phyloP scores from a whole-genome alignment of 2,329 filamentous ascomycete genomes.

The Fusarium poae region DNA sequence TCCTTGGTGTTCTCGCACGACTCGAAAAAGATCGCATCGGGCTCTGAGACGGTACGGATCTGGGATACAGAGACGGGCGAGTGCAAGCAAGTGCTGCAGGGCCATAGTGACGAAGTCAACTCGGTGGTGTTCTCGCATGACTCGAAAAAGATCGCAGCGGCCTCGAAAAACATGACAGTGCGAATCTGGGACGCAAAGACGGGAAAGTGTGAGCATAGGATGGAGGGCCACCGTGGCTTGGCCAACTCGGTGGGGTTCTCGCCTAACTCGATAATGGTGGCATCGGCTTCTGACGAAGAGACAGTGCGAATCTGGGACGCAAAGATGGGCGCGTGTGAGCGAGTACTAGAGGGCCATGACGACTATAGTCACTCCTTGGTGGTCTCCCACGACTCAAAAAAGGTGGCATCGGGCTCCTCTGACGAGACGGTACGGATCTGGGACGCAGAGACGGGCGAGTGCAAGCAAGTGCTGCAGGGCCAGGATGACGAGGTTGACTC shows the following conservation, averaged over 20 bases:
- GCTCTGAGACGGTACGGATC: not conserved
- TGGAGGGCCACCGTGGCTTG: no score
- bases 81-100: not conserved
- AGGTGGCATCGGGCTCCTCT: not conserved
- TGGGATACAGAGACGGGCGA: rapidly evolving
- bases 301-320: slow-evolving; percentile 8
- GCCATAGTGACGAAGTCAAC: rapidly evolving
- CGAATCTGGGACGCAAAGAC: no score
- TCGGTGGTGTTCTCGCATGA: no score
- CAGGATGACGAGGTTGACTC: no score
- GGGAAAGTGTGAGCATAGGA: no score
- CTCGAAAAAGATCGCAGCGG: not conserved
- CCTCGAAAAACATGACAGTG: not conserved
- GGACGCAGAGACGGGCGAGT: not conserved
- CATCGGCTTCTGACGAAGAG: no score
- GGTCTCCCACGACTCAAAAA: not conserved
- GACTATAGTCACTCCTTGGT: rapidly evolving
- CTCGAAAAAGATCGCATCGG: not conserved
- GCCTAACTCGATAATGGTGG: no score
- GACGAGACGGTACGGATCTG: slow-evolving; percentile 2
- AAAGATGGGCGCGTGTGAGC: slow-evolving; percentile 3
- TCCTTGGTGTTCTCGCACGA: not conserved
- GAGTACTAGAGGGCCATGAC: not conserved
- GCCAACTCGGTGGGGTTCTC: no score
- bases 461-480: no score